Evolutionary conservation across 2,329 filamentous ascomycete genomes (phyloP), one percentile per base, ranked within the genome.

Genomic region (Colletotrichum tofieldiae): DNA sequence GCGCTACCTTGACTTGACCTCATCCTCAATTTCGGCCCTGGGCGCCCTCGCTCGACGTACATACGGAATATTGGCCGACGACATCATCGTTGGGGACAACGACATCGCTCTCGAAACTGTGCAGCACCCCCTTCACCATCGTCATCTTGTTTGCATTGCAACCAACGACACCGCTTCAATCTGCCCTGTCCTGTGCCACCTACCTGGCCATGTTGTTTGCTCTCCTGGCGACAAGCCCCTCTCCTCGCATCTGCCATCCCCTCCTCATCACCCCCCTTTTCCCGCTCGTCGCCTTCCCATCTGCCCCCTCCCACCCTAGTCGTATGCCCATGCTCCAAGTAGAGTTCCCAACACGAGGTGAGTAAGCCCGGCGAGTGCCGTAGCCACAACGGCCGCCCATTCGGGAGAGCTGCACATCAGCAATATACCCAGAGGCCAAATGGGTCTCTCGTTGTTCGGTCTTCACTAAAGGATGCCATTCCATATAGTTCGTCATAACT

Each of bases 11-110:
- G 54, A 60, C 47, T 32, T 60, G 54, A 51, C 29, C 41, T 64
- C 41, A 49, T 59, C 23, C 43, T 65, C 70, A 72, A 64, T 70
- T 43, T 72, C 54, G 65, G 45, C 65, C 67, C 54, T 56, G 49
- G 45, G 23, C 43, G 37, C n/a, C 20, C 43, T 45, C 43, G 12
- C 35, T 54, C 37, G 49, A 47, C 47, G 54, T 29, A 37, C 45
- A 41, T 20, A 41, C 54, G 39, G 47, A 55, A 65, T 29, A 55
- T 62, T 39, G 59, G 35, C 45, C 59, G 29, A 37, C 32, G 32
- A 20, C 61, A 43, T 54, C 49, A n/a, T 35, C 61, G 4, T 41
- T 32, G 45, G 18, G 18, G 14, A 35, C 70, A 39, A 54, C 58
- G 41, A 45, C 49, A 54, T 63, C 41, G 16, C 41, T 23, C 20